Conservation (phyloP, 2,329 filamentous ascomycete species). For the Cladophialophora yegresii region DNA sequence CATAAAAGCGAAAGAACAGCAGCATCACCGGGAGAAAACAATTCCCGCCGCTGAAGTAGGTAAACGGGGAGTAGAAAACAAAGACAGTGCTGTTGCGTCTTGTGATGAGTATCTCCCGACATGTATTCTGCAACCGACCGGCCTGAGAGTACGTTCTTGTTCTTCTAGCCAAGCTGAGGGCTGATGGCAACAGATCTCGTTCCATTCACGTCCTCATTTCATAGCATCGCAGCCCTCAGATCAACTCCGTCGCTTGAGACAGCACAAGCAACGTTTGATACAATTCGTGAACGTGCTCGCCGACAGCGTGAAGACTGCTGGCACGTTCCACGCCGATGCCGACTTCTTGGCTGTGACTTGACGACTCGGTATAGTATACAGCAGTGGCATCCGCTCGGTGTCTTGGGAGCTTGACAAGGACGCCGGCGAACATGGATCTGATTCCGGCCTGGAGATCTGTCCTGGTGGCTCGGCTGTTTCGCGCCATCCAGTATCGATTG, state of each 20-base stretch:
- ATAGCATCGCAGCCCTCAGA: background rate
- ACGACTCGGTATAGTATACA: background rate
- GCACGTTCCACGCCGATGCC: background rate
- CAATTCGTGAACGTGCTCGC: background rate
- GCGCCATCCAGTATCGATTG: background rate
- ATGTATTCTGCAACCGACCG: background rate
- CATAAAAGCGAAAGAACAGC: background rate
- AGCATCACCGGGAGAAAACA: background rate
- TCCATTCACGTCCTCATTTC: background rate
- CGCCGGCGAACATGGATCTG: background rate
- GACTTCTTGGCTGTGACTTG: background rate
- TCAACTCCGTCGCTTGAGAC: background rate
- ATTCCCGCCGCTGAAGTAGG: background rate
- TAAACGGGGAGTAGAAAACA: background rate
- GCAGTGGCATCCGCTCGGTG: background rate
- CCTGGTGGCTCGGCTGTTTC: background rate
- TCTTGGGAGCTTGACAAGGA: background rate
- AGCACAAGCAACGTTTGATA: background rate
- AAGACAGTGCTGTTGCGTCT: background rate
- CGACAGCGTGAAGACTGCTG: background rate
- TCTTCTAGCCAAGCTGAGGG: background rate
- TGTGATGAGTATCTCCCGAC: background rate
- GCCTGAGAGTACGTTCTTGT: background rate
- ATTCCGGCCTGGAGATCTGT: background rate
- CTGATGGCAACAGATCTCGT: background rate